Base-by-base conservation (phyloP, 257 asterid species). In the Forsythia suspensa region DNA sequence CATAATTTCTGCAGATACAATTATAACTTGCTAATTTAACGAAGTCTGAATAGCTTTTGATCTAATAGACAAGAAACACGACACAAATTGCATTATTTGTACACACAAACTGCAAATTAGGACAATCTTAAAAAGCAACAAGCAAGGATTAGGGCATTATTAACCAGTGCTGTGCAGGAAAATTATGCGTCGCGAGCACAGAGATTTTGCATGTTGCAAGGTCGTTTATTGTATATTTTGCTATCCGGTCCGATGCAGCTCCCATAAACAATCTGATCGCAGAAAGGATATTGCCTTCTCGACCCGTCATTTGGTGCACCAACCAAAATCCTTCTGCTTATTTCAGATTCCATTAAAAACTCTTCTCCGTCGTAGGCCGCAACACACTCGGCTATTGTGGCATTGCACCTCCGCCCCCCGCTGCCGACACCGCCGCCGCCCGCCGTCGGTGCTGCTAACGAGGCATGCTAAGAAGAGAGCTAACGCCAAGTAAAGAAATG, bases 351-450 rank as follows among this genome's bases (percentile, higher is more conserved):
- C 55, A 46, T 46, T 6, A 2, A 46, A 18, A 46, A 46, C 4
- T 46, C 55, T 46, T 46, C 55, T 1, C 4, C 55, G n/a, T 46
- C n/a, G 34, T 29, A 29, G 34, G 34, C 34, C 3, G 55, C 78
- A 48, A 74, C 5, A 71, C 63, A 73, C 36, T 41, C 80, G 5
- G 12, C 78, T 36, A 77, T 65, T 61, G 80, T 80, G 39, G 73
- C 73, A 59, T 80, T 83, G 84, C 84, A 65, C 40, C n/a, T 70
- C 18, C 6, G 12, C 44, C 67, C 71, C 13, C 38, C 18, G 67
- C 37, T 12, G 21, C 0, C n/a, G 8, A 34, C 6, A 18, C 2
- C 67, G 13, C 34, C 34, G 34, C 34, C 34, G 34, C 34, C 34
- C 24, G 43, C 16, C 13, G 18, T 24, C 66, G 8, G 52, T 24